Conservation (phyloP, 768 basidiomycete genomes). For the Lentinula sp. region DNA sequence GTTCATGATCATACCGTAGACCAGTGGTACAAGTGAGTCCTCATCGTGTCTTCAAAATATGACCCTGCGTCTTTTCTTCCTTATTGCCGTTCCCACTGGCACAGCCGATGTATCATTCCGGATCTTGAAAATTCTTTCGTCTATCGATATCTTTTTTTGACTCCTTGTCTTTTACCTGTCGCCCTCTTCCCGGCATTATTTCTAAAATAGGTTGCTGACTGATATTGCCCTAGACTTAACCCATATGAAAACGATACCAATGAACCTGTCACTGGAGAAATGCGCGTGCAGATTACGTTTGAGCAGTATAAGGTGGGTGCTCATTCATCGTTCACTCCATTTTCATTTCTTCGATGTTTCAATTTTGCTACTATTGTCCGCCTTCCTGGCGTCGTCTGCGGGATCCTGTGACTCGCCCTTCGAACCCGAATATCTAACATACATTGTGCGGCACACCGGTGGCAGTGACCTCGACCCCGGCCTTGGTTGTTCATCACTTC, state of each 20-base stretch:
- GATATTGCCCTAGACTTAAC: conserved; percentile 43
- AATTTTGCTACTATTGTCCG: too few species aligned
- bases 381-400: too few species aligned
- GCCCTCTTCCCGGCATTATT: not conserved
- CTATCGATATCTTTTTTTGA: conserved; percentile 1
- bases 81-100: conserved; percentile 9
- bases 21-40: conserved; percentile 91
- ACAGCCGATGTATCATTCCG: conserved; percentile 8
- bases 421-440: too few species aligned
- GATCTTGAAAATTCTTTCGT: conserved; percentile 9
- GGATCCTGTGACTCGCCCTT: too few species aligned
- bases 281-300: conserved; percentile 91
- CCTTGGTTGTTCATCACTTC: too few species aligned
- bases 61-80: conserved; percentile 10
- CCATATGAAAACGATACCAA: conserved; percentile 50
- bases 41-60: not conserved
- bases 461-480: too few species aligned
- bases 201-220: conserved; percentile 4
- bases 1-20: conserved; percentile 94
- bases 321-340: not conserved
- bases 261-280: conserved; percentile 86
- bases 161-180: not conserved
- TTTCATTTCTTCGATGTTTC: not conserved
- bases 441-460: too few species aligned
- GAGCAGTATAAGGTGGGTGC: conserved; percentile 78